Evolutionary conservation across 192 early-diverging fungal genomes (phyloP).

Genomic region (Gaertneriomyces sp.): DNA sequence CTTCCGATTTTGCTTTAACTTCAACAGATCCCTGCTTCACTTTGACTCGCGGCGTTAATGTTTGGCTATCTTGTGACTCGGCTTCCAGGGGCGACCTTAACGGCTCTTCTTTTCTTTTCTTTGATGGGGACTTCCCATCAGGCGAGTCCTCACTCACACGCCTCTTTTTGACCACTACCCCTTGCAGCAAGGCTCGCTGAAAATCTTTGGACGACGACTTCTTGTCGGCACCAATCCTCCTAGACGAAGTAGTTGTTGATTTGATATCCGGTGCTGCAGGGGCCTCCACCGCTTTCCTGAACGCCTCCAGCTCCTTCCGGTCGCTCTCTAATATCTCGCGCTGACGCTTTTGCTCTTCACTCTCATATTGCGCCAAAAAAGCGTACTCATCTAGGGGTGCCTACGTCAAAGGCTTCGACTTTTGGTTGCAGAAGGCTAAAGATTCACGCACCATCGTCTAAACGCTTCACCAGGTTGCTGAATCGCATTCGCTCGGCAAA

Average conservation of each 20-base stretch:
- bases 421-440: neutral
- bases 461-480: slow-evolving; percentile 13
- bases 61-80: too few species aligned
- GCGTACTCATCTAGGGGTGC: slow-evolving; percentile 15
- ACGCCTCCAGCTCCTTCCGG: slow-evolving; percentile 16
- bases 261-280: neutral
- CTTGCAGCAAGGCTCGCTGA: slow-evolving; percentile 14
- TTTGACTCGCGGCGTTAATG: too few species aligned
- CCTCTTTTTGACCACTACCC: slow-evolving; percentile 15
- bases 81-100: too few species aligned
- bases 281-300: slow-evolving; percentile 22
- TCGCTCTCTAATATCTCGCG: slow-evolving; percentile 15
- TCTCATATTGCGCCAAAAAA: slow-evolving; percentile 10
- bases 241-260: too few species aligned
- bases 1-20: too few species aligned
- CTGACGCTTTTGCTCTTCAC: slow-evolving; percentile 13
- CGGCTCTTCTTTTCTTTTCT: too few species aligned
- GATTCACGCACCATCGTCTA: slow-evolving; percentile 20
- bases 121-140: too few species aligned
- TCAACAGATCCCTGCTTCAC: too few species aligned
- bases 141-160: too few species aligned
- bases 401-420: too few species aligned
- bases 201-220: slow-evolving; percentile 7
- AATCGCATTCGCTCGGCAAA: slow-evolving; percentile 26
- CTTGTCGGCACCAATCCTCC: neutral